Conservation (phyloP, 1,139 yeast genomes). For the Candida pseudoviswanathii region DNA sequence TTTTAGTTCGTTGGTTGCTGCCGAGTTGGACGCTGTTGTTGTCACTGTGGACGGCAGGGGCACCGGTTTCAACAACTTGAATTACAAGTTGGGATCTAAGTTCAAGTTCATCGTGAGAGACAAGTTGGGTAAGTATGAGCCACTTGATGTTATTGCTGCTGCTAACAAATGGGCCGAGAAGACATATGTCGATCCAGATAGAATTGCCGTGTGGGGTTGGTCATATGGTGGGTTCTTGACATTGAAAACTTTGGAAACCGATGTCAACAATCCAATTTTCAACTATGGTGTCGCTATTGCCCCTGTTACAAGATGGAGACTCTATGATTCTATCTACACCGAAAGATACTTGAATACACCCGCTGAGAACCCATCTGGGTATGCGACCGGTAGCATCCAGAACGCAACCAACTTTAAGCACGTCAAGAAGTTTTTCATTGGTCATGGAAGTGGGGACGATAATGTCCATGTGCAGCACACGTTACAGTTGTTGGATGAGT, state of each 20-base stretch:
- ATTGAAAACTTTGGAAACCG: constrained; percentile 70
- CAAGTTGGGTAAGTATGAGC: constrained; percentile 67
- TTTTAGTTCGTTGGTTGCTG: constrained; percentile 66
- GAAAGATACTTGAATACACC: constrained; percentile 80
- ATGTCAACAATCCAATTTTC: constrained; percentile 56
- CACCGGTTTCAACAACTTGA: constrained; percentile 63
- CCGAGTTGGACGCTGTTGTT: constrained; percentile 70
- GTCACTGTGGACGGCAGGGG: constrained; percentile 86
- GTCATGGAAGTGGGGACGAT: constrained; percentile 85
- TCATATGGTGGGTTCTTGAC: constrained; percentile 82
- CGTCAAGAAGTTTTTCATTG: constrained; percentile 62
- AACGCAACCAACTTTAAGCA: constrained; percentile 49
- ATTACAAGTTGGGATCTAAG: constrained; percentile 36
- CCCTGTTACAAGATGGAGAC: constrained; percentile 78
- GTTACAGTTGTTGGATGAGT: constrained; percentile 61
- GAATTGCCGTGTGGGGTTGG: constrained; percentile 83
- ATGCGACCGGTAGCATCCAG: constrained; percentile 53
- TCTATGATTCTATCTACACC: constrained; percentile 76
- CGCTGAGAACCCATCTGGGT: constrained; percentile 59
- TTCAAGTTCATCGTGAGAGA: constrained; percentile 69
- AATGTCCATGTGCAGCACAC: constrained; percentile 80
- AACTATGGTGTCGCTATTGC: constrained; percentile 77
- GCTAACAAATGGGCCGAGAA: constrained; percentile 60
- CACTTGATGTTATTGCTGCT: constrained; percentile 69
- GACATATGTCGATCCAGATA: constrained; percentile 56